Conservation (phyloP, 208 protist genomes). For the Trypanosoma cruzi region DNA sequence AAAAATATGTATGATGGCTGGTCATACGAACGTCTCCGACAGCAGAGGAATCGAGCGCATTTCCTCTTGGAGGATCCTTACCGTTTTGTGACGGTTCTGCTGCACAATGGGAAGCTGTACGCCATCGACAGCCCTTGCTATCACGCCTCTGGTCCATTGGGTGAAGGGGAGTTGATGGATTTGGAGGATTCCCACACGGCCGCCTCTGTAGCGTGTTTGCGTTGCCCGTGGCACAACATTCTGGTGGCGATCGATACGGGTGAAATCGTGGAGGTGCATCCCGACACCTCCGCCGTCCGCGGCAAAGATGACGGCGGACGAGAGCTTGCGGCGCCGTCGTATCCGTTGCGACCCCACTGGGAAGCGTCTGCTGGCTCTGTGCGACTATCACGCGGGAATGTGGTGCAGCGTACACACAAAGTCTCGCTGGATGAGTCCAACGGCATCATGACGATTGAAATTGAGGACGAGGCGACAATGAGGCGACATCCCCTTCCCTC, state of each 20-base stretch:
- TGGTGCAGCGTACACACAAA: constrained; percentile 74
- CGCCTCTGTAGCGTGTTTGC: constrained; percentile 56
- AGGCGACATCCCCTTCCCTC: constrained; percentile 53
- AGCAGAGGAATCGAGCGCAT: constrained; percentile 77
- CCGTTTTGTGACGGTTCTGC: constrained; percentile 83
- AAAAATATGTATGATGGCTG: constrained; percentile 80
- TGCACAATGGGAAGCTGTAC: constrained; percentile 52
- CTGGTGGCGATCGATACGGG: constrained; percentile 80
- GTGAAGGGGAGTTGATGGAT: constrained; percentile 81
- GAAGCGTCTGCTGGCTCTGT: constrained; percentile 20
- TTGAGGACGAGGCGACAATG: constrained; percentile 58
- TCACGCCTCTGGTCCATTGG: constrained; percentile 79
- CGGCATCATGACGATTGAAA: constrained; percentile 75
- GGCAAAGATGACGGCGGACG: neutral
- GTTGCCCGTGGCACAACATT: constrained; percentile 83
- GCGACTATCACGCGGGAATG: constrained; percentile 22
- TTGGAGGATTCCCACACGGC: constrained; percentile 52
- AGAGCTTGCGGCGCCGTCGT: constrained; percentile 25
- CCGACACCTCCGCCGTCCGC: neutral
- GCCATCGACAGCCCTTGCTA: constrained; percentile 89
- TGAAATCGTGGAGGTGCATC: constrained; percentile 49
- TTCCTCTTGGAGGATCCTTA: constrained; percentile 84
- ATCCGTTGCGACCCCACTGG: constrained; percentile 36
- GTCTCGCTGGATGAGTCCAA: constrained; percentile 66
- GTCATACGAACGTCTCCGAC: constrained; percentile 67